Base-by-base conservation (phyloP, 2,329 filamentous ascomycete genomes). In the Juglanconis juglandina region DNA sequence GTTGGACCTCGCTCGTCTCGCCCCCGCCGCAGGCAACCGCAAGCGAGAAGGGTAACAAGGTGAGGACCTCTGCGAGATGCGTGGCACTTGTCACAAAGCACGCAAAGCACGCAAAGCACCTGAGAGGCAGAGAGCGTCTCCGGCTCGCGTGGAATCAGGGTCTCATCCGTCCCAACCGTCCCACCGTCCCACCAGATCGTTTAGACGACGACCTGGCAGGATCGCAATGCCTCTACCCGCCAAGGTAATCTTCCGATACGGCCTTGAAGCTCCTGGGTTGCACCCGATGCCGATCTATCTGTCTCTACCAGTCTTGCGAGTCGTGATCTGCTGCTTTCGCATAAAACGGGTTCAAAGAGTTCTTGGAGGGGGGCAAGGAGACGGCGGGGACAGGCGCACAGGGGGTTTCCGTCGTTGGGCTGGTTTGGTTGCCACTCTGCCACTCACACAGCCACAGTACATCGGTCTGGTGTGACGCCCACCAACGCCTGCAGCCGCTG, bases 151-250 rank as follows among this genome's bases (percentile, higher is more conserved):
- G 53, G 44, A 46, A 14, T 37, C 53, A 56, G 33, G 32, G 46
- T 35, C 44, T 48, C 32, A 46, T 37, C 53, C 30, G 33, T 47
- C 30, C 13, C 11, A 50, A 37, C 55, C 41, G 61, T 63, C 48
- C 41, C 24, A 61, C 55, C 42, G 51, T 56, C 41, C 17, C 54
- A 63, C 57, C 42, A 58, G 61, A 61, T 61, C 50, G 58, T 61
- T 48, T 58, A 61, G 46, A 56, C 54, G 37, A 53, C 55, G 51
- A 51, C 52, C 51, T 44, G 55, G 55, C 51, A 63, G 51, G 61
- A 61, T 58, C 41, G 51, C 53, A 44, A 50, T 53, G 51, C 51
- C 37, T 33, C 35, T 58, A 49, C 41, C 51, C 51, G 51, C 47
- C 61, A 53, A 48, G 42, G 54, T 50, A 58, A 41, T 24, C 11